phyloP scores from a whole-genome alignment of 495 filamentous ascomycete genomes.

The Xylaria intraflava region DNA sequence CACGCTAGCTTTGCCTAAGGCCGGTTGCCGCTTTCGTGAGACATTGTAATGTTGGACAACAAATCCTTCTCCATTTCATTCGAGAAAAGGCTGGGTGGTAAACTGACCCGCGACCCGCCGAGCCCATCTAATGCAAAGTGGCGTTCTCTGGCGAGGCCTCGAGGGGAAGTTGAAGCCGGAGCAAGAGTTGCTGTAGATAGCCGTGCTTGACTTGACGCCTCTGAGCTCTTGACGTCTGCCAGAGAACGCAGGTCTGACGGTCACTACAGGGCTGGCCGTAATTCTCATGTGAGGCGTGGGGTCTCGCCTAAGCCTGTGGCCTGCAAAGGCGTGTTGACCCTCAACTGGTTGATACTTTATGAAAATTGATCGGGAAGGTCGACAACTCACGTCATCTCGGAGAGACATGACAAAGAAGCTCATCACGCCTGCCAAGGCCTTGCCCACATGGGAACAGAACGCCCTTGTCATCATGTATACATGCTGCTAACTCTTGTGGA shows the following conservation, averaged over 20 bases:
- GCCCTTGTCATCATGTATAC: too few relatives aligned
- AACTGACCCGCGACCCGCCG: not conserved
- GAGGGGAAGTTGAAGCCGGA: not conserved
- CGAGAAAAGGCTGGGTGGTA: not conserved
- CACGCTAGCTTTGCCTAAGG: not conserved
- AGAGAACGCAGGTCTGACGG: too few relatives aligned
- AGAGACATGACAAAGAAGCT: not conserved
- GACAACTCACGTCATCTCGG: too few relatives aligned
- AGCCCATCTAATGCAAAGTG: not conserved
- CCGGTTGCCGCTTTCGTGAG: not conserved
- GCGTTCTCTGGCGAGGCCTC: not conserved
- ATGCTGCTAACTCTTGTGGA: not conserved
- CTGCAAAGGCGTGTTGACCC: too few relatives aligned
- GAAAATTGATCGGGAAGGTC: too few relatives aligned
- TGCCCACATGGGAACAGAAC: not conserved
- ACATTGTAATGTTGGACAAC: not conserved
- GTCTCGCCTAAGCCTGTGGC: too few relatives aligned
- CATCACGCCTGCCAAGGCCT: not conserved
- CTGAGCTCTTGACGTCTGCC: not conserved
- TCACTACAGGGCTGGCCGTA: too few relatives aligned
- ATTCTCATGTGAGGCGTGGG: too few relatives aligned
- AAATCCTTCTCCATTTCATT: not conserved
- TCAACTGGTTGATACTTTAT: too few relatives aligned
- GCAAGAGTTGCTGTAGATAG: too few relatives aligned
- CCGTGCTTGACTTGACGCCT: not conserved